phyloP scores from a whole-genome alignment of 345 rosid genomes.

The Isatis tinctoria region DNA sequence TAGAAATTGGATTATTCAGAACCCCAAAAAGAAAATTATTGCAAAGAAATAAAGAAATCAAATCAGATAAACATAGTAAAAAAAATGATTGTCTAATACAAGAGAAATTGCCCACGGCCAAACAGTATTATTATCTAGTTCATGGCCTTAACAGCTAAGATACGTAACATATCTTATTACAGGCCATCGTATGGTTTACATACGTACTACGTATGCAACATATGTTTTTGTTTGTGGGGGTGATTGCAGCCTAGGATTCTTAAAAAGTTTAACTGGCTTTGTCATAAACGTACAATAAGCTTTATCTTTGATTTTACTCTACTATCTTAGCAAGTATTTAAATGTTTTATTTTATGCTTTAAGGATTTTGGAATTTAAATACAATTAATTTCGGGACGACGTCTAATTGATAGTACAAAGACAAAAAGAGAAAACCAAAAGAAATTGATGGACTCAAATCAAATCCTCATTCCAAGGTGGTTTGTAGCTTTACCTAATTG shows the following conservation, averaged over 20 bases:
- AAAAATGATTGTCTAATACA: too few relatives aligned
- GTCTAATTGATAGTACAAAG: too few relatives aligned
- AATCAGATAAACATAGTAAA: too few relatives aligned
- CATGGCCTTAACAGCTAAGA: not conserved
- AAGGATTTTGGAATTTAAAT: not conserved
- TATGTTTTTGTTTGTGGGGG: not conserved
- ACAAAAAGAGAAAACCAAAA: constrained; percentile 7
- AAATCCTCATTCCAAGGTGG: constrained; percentile 31
- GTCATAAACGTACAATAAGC: constrained; percentile 11
- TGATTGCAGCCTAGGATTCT: constrained; percentile 3
- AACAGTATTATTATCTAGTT: too few relatives aligned
- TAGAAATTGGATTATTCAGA: too few relatives aligned
- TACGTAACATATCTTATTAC: not conserved
- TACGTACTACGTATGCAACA: too few relatives aligned
- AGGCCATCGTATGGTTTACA: not conserved
- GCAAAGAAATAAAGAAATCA: too few relatives aligned
- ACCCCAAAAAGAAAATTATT: too few relatives aligned
- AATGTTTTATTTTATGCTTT: not conserved
- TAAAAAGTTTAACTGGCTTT: not conserved
- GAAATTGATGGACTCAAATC: constrained; percentile 23
- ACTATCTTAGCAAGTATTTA: not conserved
- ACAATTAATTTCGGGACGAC: too few relatives aligned
- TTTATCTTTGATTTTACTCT: not conserved
- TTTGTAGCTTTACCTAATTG: constrained; percentile 16
- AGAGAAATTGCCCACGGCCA: too few relatives aligned